Evolutionary conservation across 208 protist species (phyloP), one percentile per base, ranked within the genome.

Genomic region (Wallacemonas rigidus): DNA sequence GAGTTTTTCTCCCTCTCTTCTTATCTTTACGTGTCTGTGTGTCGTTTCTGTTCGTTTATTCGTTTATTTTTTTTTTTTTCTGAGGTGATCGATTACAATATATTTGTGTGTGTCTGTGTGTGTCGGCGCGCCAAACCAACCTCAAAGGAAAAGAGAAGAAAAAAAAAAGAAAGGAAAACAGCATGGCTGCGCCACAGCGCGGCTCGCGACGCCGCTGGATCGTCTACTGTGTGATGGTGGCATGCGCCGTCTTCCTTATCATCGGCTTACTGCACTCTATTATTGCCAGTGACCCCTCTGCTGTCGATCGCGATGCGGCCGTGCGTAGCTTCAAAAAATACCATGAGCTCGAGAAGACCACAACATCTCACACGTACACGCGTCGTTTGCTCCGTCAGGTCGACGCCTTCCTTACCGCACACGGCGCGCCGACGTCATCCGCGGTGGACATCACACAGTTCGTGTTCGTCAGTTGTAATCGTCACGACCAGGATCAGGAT

Each of bases 381-480:
- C 14, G 3, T 11, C 60, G 43, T 3, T 35, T 65, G 7, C 40
- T 65, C 14, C 5, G 36, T 3, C n/a, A 65, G 12, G 40, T 65
- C 0, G 60, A 65, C 43, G 38, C 36, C 40, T 65, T 51, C 40
- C 60, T 65, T 41, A 17, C 36, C 43, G 36, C 60, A 6, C 60
- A 17, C 60, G 79, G 67, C 62, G 65, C 73, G 2, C 79, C 76
- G 1, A 1, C 72, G 36, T 36, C 48, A 3, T 45, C 68, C 68
- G 54, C 60, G 3, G 40, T 82, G 7, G 35, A 71, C 38, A 43
- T 92, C 11, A 39, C 75, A 2, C 85, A 92, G 56, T 38, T 87
- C 60, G 64, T 88, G n/a, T 95, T 95, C 69, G 74, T 89, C 26
- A 95, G 89, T 67, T 95, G 89, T 72, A 95, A 92, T 55, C 77